phyloP scores from a whole-genome alignment of 441 rosid species.

The Bruguiera hainesii region DNA sequence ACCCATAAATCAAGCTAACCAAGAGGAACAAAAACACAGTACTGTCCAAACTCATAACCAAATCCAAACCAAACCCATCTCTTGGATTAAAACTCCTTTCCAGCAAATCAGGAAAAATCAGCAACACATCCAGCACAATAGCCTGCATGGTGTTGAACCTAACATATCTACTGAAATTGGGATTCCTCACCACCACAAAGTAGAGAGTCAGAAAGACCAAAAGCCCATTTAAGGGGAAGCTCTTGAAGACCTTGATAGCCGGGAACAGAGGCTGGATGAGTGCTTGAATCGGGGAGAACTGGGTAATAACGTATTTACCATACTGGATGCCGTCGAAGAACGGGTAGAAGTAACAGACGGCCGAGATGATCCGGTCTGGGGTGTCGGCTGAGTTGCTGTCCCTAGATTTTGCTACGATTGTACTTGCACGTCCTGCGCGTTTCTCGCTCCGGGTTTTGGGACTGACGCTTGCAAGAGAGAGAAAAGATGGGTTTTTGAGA shows the following conservation, averaged over 20 bases:
- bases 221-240: constrained; percentile 86
- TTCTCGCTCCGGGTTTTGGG: constrained; percentile 20
- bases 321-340: constrained; percentile 89
- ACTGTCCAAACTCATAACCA: constrained; percentile 90
- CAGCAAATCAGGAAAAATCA: constrained; percentile 85
- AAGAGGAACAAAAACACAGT: constrained; percentile 82
- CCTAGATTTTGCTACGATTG: constrained; percentile 44
- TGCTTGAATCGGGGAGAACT: constrained; percentile 55
- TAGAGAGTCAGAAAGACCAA: constrained; percentile 75
- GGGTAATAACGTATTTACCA: constrained; percentile 75
- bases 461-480: constrained; percentile 15
- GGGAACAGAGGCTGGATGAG: constrained; percentile 78
- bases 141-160: constrained; percentile 99
- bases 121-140: constrained; percentile 77
- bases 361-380: constrained; percentile 80
- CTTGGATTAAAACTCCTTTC: constrained; percentile 80
- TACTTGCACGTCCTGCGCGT: constrained; percentile 21
- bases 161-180: constrained; percentile 81
- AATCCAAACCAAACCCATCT: constrained; percentile 76
- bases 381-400: constrained; percentile 56
- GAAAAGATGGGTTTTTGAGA: constrained; percentile 26
- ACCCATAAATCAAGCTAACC: constrained; percentile 80
- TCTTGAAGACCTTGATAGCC: constrained; percentile 72
- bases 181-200: constrained; percentile 87
- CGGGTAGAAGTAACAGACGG: constrained; percentile 81